phyloP scores from a whole-genome alignment of 805 yeast genomes.

The Zygosaccharomyces gambellarensis region DNA sequence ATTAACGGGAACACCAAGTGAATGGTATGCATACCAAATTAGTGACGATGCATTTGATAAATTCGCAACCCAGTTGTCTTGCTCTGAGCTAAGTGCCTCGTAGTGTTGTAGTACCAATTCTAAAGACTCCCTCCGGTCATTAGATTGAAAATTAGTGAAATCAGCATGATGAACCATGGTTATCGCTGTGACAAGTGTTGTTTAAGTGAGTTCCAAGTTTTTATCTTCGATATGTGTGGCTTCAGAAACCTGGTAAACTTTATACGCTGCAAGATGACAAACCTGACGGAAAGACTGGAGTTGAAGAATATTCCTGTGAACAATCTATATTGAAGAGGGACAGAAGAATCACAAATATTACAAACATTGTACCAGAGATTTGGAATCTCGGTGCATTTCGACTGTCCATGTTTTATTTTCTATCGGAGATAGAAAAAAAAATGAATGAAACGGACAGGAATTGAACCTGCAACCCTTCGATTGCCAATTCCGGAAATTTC shows the following conservation, averaged over 20 bases:
- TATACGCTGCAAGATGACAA: too few species aligned
- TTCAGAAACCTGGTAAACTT: too few species aligned
- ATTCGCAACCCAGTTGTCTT: conserved; percentile 83
- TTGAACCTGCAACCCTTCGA: conserved; percentile 68
- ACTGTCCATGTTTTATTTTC: background rate
- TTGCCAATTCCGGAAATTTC: conserved; percentile 29
- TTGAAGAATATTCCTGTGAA: too few species aligned
- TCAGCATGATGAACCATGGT: conserved; percentile 66
- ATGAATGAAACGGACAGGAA: conserved; percentile 57
- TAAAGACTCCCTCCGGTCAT: conserved; percentile 49
- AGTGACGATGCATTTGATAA: conserved; percentile 81
- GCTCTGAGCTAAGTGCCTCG: conserved; percentile 56
- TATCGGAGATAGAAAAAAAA: conserved; percentile 8
- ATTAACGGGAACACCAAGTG: conserved; percentile 56
- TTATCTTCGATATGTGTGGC: background rate
- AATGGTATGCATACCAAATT: conserved; percentile 80
- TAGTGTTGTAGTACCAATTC: conserved; percentile 57
- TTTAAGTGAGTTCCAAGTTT: background rate
- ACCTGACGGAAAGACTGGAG: too few species aligned
- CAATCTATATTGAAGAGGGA: too few species aligned
- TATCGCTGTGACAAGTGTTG: background rate
- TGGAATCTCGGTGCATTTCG: background rate
- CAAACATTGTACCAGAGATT: too few species aligned
- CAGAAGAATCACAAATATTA: too few species aligned
- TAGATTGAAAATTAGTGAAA: conserved; percentile 47